Conservation (phyloP, 2,329 filamentous ascomycete genomes). For the Neopestalotiopsis sp. region DNA sequence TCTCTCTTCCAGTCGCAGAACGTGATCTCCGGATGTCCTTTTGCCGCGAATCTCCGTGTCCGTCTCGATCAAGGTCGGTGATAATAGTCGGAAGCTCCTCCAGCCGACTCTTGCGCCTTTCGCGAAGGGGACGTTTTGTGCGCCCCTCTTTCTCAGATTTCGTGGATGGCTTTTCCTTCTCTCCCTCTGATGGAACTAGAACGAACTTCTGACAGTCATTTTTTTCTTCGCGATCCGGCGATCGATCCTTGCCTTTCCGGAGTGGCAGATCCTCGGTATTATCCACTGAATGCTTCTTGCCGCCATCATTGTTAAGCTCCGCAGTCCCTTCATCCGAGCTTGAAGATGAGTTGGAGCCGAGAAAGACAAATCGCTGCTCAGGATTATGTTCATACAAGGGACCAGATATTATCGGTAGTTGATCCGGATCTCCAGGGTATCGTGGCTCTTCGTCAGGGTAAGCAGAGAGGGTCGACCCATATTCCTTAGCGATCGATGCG, state of each 20-base stretch:
- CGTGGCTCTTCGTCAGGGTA: conserved; percentile 58
- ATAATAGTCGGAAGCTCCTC: conserved; percentile 37
- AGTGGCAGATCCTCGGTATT: conserved; percentile 20
- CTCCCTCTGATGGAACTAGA: conserved; percentile 32
- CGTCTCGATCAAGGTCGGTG: conserved; percentile 27
- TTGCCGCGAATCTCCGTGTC: conserved; percentile 18
- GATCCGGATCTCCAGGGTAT: conserved; percentile 69
- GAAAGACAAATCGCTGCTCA: conserved; percentile 69
- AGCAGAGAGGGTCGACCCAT: conserved; percentile 43
- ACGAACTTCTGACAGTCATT: conserved; percentile 49
- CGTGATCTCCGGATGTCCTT: conserved; percentile 29
- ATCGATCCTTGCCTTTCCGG: conserved; percentile 25
- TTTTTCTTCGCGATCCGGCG: conserved; percentile 39
- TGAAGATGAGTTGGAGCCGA: conserved; percentile 45
- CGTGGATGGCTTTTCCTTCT: conserved; percentile 30
- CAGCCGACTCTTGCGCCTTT: conserved; percentile 31
- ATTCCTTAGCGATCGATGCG: conserved; percentile 66
- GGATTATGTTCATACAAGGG: conserved; percentile 64
- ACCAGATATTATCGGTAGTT: conserved; percentile 67
- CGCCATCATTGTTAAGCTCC: conserved; percentile 23
- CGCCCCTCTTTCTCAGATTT: conserved; percentile 22
- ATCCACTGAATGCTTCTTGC: neutral
- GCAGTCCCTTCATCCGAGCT: conserved; percentile 29
- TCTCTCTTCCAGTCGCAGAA: conserved; percentile 29
- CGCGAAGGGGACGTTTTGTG: conserved; percentile 25